Conservation (phyloP, 2,329 filamentous ascomycete genomes). For the Bipolaris bicolor region DNA sequence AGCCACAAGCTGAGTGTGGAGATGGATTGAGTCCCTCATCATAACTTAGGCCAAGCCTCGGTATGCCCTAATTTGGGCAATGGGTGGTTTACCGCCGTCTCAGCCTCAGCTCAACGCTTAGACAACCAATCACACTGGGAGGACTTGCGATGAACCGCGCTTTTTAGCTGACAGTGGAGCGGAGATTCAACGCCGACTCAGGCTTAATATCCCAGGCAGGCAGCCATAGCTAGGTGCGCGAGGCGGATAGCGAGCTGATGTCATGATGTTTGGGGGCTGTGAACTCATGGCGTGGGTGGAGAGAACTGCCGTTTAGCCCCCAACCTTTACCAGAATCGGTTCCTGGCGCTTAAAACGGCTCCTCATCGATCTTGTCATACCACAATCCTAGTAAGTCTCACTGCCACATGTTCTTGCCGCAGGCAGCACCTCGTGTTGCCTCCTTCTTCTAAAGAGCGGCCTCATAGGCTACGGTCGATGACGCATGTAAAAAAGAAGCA, state of each 20-base stretch:
- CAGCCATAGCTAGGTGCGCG: neutral
- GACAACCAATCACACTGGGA: slow-evolving; percentile 15
- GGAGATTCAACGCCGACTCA: slow-evolving; percentile 6
- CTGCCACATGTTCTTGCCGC: neutral
- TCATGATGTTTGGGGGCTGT: slow-evolving; percentile 4
- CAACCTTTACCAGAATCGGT: slow-evolving; percentile 14
- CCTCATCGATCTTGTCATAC: slow-evolving; percentile 13
- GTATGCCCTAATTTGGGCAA: slow-evolving; percentile 25
- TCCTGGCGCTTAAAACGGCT: slow-evolving; percentile 5
- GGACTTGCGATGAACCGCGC: neutral
- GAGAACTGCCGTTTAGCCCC: slow-evolving; percentile 17
- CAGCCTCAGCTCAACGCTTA: slow-evolving; percentile 22
- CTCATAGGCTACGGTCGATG: slow-evolving; percentile 2
- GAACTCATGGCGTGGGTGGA: slow-evolving; percentile 1
- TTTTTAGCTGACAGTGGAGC: slow-evolving; percentile 2
- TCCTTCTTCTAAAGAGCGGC: slow-evolving; percentile 1
- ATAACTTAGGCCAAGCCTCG: slow-evolving; percentile 15
- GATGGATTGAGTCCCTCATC: slow-evolving; percentile 5
- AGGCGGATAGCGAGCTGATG: slow-evolving; percentile 11
- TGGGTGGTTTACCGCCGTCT: slow-evolving; percentile 24
- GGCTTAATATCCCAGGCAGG: slow-evolving; percentile 2
- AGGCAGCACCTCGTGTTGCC: neutral
- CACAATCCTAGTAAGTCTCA: neutral
- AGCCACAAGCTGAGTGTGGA: slow-evolving; percentile 8
- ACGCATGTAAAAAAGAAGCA: slow-evolving; percentile 5